These are phyloP conservation scores for Domatiomyces globalis DNA, from an alignment of 2,329 filamentous ascomycete species.

Conservation along the genomic window DNA sequence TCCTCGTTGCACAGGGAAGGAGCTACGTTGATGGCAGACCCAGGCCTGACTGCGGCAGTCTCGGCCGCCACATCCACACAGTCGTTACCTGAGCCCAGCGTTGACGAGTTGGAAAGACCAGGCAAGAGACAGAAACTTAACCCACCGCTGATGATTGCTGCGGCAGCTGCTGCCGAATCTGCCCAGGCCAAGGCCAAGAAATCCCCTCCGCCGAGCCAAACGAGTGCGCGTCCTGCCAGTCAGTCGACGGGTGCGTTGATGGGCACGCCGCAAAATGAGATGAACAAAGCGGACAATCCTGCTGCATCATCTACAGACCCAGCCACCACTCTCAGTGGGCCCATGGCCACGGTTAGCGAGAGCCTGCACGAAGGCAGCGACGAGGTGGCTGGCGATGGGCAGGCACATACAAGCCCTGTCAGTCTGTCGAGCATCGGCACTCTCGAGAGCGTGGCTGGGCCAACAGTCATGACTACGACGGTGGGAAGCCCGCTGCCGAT, in stretches of 20 bases:
- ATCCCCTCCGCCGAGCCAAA: slow-evolving; percentile 15
- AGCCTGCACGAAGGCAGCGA: slow-evolving; percentile 37
- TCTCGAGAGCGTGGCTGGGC: slow-evolving; percentile 34
- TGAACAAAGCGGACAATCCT: slow-evolving; percentile 12
- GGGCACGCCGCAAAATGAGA: slow-evolving; percentile 24
- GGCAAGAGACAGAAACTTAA: slow-evolving; percentile 25
- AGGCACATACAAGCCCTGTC: slow-evolving; percentile 38
- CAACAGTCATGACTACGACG: slow-evolving; percentile 36
- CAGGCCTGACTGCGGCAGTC: not conserved
- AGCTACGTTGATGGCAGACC: not conserved
- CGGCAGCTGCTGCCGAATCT: slow-evolving; percentile 40
- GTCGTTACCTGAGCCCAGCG: not conserved
- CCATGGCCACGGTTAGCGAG: slow-evolving; percentile 34
- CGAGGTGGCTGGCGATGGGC: slow-evolving; percentile 25
- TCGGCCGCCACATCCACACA: not conserved
- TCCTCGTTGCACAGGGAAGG: not conserved
- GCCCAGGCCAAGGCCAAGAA: slow-evolving; percentile 19
- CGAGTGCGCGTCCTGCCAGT: slow-evolving; percentile 28
- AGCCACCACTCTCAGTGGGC: slow-evolving; percentile 34
- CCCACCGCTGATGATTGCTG: slow-evolving; percentile 34
- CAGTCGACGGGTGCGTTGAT: slow-evolving; percentile 27
- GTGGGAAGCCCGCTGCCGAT: slow-evolving; percentile 35
- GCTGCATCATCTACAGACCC: slow-evolving; percentile 20
- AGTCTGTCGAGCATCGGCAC: slow-evolving; percentile 42
- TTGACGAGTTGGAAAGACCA: slow-evolving; percentile 13